Percentiles rank a stretch among this genome's conserved stretches.
Conservation (phyloP, 2,329 filamentous ascomycete genomes). For the Pyricularia pennisetigena region DNA sequence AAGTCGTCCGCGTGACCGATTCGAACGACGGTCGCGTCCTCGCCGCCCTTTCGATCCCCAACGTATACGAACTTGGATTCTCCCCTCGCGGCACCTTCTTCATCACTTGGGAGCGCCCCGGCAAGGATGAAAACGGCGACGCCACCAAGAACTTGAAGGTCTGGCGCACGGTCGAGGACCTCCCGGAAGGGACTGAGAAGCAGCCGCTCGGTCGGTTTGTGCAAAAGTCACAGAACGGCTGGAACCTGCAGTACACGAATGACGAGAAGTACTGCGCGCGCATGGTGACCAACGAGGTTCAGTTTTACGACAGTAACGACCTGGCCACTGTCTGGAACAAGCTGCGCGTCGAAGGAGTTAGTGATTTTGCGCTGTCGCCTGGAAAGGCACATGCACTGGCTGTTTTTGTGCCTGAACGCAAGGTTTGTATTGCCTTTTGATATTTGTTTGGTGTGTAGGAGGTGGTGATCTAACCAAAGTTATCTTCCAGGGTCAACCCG, state of each 20-base stretch:
- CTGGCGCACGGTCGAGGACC: slow-evolving; percentile 74
- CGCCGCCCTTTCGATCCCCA: slow-evolving; percentile 64
- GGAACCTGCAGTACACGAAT: slow-evolving; percentile 93
- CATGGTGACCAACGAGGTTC: slow-evolving; percentile 91
- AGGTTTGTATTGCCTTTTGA: slow-evolving; percentile 44
- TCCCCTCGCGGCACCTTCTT: slow-evolving; percentile 86
- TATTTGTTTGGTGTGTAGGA: neutral
- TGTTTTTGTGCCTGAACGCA: slow-evolving; percentile 90
- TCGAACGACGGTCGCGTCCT: slow-evolving; percentile 65
- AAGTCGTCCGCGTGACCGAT: slow-evolving; percentile 79
- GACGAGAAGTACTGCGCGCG: slow-evolving; percentile 93
- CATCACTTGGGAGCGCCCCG: slow-evolving; percentile 91
- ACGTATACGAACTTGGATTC: slow-evolving; percentile 91
- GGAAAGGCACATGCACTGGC: slow-evolving; percentile 87
- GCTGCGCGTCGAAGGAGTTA: slow-evolving; percentile 80
- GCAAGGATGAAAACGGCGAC: slow-evolving; percentile 88
- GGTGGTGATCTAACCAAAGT: neutral
- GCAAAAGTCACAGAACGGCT: slow-evolving; percentile 89
- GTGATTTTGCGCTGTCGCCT: slow-evolving; percentile 82
- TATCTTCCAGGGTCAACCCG: slow-evolving; percentile 66
- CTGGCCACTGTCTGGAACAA: slow-evolving; percentile 89
- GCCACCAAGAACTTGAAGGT: slow-evolving; percentile 95
- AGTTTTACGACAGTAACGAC: slow-evolving; percentile 88
- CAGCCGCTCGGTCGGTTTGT: slow-evolving; percentile 81
- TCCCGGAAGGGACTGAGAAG: slow-evolving; percentile 51